These are phyloP conservation scores for Alliaria petiolata DNA, from an alignment of 345 rosid species.

Conservation along the genomic window DNA sequence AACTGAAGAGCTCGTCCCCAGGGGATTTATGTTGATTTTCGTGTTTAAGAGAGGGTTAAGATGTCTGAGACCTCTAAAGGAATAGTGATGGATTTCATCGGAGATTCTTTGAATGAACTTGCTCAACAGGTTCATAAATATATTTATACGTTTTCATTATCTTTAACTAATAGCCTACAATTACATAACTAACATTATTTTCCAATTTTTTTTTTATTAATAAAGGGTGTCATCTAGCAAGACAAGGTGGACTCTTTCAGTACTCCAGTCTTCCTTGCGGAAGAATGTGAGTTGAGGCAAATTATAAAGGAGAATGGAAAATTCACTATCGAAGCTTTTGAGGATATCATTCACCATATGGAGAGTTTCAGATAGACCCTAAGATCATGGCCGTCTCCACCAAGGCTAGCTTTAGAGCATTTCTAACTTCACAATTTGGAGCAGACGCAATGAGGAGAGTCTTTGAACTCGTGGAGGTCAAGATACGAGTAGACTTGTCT, in stretches of 20 bases:
- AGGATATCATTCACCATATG: neutral
- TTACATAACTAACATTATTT: neutral
- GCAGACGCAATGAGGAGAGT: neutral
- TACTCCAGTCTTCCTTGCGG: neutral
- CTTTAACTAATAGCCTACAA: neutral
- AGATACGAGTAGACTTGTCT: neutral
- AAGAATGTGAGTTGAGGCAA: neutral
- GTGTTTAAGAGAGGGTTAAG: constrained; percentile 16
- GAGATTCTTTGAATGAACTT: neutral
- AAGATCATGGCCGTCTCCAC: neutral
- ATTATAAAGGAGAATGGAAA: neutral
- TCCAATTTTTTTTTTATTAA: too few species aligned
- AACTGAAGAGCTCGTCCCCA: constrained; percentile 32
- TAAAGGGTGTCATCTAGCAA: constrained; percentile 13
- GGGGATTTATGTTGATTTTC: constrained; percentile 40
- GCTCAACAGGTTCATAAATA: too few species aligned
- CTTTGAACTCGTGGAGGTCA: neutral
- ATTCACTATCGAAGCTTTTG: neutral
- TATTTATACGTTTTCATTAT: too few species aligned
- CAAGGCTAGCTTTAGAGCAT: constrained; percentile 7
- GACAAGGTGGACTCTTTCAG: constrained; percentile 18
- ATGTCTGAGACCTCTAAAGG: constrained; percentile 24
- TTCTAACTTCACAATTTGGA: neutral
- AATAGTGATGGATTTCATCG: constrained; percentile 12
- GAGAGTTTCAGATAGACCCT: neutral